phyloP scores from a whole-genome alignment of 1,284 basidiomycete species.

The Sporisorium exsertum region DNA sequence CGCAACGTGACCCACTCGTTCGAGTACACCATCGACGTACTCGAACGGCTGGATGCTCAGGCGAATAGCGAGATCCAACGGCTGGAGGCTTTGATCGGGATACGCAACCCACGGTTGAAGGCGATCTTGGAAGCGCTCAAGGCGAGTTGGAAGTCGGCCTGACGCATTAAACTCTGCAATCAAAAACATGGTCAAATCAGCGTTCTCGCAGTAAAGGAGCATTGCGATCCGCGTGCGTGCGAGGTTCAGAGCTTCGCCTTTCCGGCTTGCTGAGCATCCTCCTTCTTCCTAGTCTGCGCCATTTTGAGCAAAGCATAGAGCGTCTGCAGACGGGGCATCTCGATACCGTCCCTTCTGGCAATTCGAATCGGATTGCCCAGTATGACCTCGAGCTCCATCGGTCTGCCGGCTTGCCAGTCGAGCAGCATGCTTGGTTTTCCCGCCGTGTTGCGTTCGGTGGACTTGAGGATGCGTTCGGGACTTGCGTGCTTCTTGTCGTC shows the following conservation, averaged over 20 bases:
- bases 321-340: constrained; percentile 70
- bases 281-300: constrained; percentile 63
- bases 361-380: constrained; percentile 67
- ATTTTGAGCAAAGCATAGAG: constrained; percentile 71
- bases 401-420: constrained; percentile 70
- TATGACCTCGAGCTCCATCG: constrained; percentile 71
- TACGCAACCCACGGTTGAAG: constrained; percentile 42
- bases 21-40: constrained; percentile 63
- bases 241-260: constrained; percentile 22
- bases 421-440: constrained; percentile 71
- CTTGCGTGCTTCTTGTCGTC: constrained; percentile 68
- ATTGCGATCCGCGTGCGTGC: not conserved
- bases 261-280: constrained; percentile 22
- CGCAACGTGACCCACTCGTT: constrained; percentile 60
- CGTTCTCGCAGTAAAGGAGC: no score
- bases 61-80: constrained; percentile 50
- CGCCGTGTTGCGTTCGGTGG: constrained; percentile 69
- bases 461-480: constrained; percentile 69
- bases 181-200: no score
- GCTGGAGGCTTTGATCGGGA: constrained; percentile 36
- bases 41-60: constrained; percentile 51
- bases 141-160: constrained; percentile 36
- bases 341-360: constrained; percentile 67
- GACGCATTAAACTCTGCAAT: not conserved
- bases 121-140: constrained; percentile 53